These are phyloP conservation scores for Castanea mollissima DNA, from an alignment of 306 rosid genomes.

Conservation along the genomic window DNA sequence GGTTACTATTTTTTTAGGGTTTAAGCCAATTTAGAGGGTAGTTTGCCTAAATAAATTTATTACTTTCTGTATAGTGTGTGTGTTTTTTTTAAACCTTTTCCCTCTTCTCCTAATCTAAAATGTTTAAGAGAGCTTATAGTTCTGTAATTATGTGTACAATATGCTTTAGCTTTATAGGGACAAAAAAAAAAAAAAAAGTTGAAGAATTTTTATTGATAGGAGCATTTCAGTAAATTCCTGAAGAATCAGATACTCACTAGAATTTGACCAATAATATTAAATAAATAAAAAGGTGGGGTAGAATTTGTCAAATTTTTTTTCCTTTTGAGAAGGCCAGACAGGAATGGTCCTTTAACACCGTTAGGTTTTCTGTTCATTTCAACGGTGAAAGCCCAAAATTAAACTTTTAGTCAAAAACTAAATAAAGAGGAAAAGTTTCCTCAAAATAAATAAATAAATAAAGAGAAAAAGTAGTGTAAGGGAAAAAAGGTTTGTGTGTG, in stretches of 20 bases:
- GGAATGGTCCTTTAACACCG: slow-evolving; percentile 27
- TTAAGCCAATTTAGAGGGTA: no score
- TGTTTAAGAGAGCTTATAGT: neutral
- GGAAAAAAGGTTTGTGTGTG: slow-evolving; percentile 6
- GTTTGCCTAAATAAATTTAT: neutral
- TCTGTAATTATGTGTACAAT: no score
- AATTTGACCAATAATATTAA: neutral
- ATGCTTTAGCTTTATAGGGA: no score
- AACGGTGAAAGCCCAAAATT: slow-evolving; percentile 21
- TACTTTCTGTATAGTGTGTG: neutral
- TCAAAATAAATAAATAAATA: neutral
- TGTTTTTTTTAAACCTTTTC: no score
- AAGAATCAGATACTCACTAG: slow-evolving; percentile 58
- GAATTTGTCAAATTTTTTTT: neutral
- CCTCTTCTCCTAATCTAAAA: neutral
- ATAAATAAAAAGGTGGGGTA: neutral
- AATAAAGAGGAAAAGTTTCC: neutral
- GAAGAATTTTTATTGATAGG: slow-evolving; percentile 43
- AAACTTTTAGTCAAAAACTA: neutral
- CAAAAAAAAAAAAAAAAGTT: neutral
- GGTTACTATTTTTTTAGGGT: no score
- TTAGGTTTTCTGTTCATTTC: slow-evolving; percentile 19
- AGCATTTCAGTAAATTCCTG: slow-evolving; percentile 40
- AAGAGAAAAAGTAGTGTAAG: neutral
- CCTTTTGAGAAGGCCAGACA: no score